Base-by-base conservation (phyloP, 1,284 basidiomycete species). In the Microbotryum lychnidis-dioicae region DNA sequence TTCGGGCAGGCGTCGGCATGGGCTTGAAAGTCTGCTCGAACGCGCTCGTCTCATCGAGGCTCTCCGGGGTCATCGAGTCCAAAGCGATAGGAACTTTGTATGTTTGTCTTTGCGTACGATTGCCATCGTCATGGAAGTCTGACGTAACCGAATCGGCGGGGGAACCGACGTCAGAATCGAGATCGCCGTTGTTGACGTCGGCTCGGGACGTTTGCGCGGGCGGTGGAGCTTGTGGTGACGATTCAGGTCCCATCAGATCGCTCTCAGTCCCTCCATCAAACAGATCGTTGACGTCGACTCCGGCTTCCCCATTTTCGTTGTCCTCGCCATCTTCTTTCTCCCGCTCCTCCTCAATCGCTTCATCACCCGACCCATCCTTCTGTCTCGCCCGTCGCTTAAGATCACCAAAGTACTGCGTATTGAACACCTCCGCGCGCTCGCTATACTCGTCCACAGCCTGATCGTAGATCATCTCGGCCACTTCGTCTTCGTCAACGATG, bases 321-420 rank as follows among this genome's bases (percentile, higher is more conserved):
- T 23, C 53, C 16, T 60, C 58, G 29, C 23, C 42, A 25, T 53
- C 49, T 20, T 33, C 50, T 25, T 72, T 69, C 25, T 74, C 74
- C 16, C 72, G 54, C 54, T 73, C 74, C 6, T 71, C 70, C 48
- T 74, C 72, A 18, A 71, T 72, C 33, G 68, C 72, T 18, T 69
- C 64, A 29, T 69, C 71, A 50, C 60, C 57, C n/a, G 62, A 60
- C 10, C 70, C 68, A 0, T 70, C 71, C 5, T 69, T 70, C 5
- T 69, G 37, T 18, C 37, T 42, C 37, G 37, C 37, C 61, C 57
- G 25, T 57, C 54, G 29, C 48, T 37, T 27, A 31, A 37, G n/a
- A 53, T 54, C 49, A n/a, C 44, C 57, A 29, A 44, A 62, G 45
- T 37, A 50, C 16, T 27, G 42, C 29, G 33, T 42, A 49, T 51